Base-by-base conservation (phyloP, 306 rosid genomes). In the Rubus parviflorus region DNA sequence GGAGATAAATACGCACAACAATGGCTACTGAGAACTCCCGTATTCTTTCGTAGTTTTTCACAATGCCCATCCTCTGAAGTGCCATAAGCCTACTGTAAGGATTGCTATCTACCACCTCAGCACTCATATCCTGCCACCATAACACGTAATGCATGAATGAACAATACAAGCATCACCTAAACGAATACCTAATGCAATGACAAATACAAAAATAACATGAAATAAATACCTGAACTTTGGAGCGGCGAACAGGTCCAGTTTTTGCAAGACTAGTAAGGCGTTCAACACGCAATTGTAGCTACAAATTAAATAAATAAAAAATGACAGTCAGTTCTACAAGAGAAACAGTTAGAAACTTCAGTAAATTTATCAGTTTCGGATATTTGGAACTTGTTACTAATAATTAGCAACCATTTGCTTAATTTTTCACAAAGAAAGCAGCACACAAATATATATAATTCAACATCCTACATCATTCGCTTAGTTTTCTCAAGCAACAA, bases 1-100 rank as follows among this genome's bases (percentile, higher is more conserved):
- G 85, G 86, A 89, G 78, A 89, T 81, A 73, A 79, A 80, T 87
- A 91, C 99, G 82, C 72, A 95, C 97, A 89, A 95, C 97, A 72
- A 95, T 92, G 87, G 99, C 97, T 81, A 95, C 87, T 4, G 99
- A 92, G 93, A 92, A 92, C 42, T 88, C 92, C 86, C 96, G 90
- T 79, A 95, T 95, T 60, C 97, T 90, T 82, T 92, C 97, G 69
- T 95, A 92, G 80, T 95, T 88, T 86, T 90, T 86, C 83, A 95
- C 97, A 75, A 95, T 92, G 51, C 98, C 99, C 97, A 92, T 95
- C 72, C 99, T 89, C 90, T 95, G 99, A 89, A 95, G 99, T 53
- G 99, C 99, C 99, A 95, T 95, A 73, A 95, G 97, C 83, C 99
- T 82, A 86, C 99, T 92, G 81, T 95, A 92, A 3, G 99, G 99